A percentile compares a stretch with the other conserved stretches of the same genome.
phyloP scores from a whole-genome alignment of 2,329 filamentous ascomycete genomes.

The Gyromitra esculenta region DNA sequence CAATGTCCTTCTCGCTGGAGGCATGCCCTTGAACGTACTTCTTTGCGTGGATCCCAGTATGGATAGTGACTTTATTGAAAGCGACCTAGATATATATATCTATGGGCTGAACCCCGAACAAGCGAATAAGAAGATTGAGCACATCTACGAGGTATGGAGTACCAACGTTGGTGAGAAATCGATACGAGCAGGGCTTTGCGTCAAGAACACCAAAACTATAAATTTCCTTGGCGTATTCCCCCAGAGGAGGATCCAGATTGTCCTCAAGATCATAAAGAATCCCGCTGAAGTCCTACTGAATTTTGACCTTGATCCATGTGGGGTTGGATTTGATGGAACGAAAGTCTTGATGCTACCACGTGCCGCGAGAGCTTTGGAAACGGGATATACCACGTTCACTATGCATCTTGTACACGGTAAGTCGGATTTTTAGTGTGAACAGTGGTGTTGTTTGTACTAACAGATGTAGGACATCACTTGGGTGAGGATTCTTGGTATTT shows the following conservation, averaged over 20 bases:
- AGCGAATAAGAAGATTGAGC: constrained; percentile 58
- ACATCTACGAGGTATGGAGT: constrained; percentile 57
- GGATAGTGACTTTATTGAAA: constrained; percentile 48
- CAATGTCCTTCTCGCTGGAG: constrained; percentile 58
- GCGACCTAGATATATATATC: constrained; percentile 58
- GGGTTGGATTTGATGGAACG: constrained; percentile 58
- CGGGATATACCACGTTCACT: constrained; percentile 57
- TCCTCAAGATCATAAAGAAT: constrained; percentile 56
- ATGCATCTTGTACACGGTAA: constrained; percentile 57
- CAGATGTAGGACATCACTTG: constrained; percentile 53
- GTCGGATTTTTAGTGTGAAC: background rate
- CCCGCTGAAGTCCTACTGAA: constrained; percentile 57
- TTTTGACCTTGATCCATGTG: constrained; percentile 58
- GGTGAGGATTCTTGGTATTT: constrained; percentile 41
- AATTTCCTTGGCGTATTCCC: constrained; percentile 57
- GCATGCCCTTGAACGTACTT: constrained; percentile 57
- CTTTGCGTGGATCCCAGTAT: constrained; percentile 55
- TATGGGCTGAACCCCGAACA: constrained; percentile 56
- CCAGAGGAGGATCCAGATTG: constrained; percentile 58
- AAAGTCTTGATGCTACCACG: constrained; percentile 58
- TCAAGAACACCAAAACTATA: constrained; percentile 58
- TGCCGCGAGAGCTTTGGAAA: constrained; percentile 58
- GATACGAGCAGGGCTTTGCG: constrained; percentile 40
- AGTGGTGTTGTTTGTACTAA: background rate
- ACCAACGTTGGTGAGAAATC: constrained; percentile 53